These are phyloP conservation scores for Tetradesmus obliquus DNA, from an alignment of 139 green algal species.

Conservation along the genomic window DNA sequence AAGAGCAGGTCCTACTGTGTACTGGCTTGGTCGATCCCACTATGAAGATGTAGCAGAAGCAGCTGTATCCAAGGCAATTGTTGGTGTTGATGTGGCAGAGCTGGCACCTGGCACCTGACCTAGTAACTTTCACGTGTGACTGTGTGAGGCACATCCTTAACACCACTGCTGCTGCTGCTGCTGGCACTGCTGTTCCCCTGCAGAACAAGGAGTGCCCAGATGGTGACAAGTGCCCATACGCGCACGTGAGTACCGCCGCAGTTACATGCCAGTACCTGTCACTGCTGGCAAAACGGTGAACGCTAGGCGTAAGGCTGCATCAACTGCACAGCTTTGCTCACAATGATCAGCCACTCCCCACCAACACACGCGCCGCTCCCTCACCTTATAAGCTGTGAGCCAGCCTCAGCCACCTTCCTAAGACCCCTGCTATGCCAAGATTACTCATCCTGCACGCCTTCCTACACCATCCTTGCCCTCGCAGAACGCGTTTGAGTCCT, in stretches of 20 bases:
- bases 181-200: not conserved
- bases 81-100: not conserved
- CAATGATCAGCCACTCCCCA: no score
- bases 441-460: not conserved
- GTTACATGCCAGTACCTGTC: no score
- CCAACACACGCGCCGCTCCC: no score
- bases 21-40: no score
- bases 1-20: no score
- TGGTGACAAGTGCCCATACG: constrained; percentile 16
- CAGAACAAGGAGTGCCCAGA: constrained; percentile 35
- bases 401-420: not conserved
- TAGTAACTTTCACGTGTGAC: no score
- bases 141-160: not conserved
- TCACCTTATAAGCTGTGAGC: no score
- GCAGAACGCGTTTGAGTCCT: constrained; percentile 38
- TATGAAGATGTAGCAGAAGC: not conserved
- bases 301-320: no score
- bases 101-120: not conserved
- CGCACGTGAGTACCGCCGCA: constrained; percentile 8
- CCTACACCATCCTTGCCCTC: not conserved
- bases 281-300: no score
- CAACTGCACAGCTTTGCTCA: no score
- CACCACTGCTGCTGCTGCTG: not conserved
- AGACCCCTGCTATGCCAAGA: not conserved
- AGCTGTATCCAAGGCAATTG: not conserved